These are phyloP conservation scores for Hypoxylon cercidicola DNA, from an alignment of 495 filamentous ascomycete species.

Conservation along the genomic window DNA sequence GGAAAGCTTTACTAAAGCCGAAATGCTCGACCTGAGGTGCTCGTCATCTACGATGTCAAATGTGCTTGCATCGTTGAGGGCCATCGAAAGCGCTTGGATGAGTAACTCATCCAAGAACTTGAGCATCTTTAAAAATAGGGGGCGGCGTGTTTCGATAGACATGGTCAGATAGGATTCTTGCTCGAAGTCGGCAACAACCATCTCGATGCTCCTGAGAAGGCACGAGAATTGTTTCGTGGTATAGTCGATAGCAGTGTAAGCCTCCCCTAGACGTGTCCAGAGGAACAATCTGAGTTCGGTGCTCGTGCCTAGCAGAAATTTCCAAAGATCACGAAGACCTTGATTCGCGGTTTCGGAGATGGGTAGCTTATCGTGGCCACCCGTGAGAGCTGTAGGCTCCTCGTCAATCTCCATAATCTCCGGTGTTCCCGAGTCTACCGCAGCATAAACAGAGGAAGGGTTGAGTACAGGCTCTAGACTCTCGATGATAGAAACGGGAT, in stretches of 20 bases:
- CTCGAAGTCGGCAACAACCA: constrained; percentile 78
- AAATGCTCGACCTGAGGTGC: constrained; percentile 75
- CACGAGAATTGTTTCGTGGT: constrained; percentile 87
- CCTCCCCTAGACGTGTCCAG: constrained; percentile 86
- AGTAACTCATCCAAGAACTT: constrained; percentile 80
- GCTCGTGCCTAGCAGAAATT: constrained; percentile 82
- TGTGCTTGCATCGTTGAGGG: constrained; percentile 73
- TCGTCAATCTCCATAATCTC: constrained; percentile 16
- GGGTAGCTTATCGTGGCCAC: constrained; percentile 42
- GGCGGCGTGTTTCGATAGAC: constrained; percentile 68
- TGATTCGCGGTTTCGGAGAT: constrained; percentile 57
- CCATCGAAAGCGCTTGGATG: constrained; percentile 68
- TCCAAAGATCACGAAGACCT: constrained; percentile 76
- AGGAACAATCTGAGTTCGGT: constrained; percentile 84
- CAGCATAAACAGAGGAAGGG: constrained; percentile 65
- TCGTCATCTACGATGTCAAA: constrained; percentile 87
- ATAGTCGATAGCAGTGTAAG: constrained; percentile 85
- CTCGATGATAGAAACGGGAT: constrained; percentile 86
- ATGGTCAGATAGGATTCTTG: constrained; percentile 69
- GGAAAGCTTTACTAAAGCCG: constrained; percentile 70
- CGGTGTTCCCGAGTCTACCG: constrained; percentile 18
- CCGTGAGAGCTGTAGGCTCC: background rate
- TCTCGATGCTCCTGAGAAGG: constrained; percentile 83
- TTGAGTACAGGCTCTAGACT: constrained; percentile 92
- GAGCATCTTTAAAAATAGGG: constrained; percentile 76